A percentile compares a stretch with the other conserved stretches of the same genome.
Evolutionary conservation across 805 yeast species (phyloP).

Genomic region (Ogataea nitratoaversa): DNA sequence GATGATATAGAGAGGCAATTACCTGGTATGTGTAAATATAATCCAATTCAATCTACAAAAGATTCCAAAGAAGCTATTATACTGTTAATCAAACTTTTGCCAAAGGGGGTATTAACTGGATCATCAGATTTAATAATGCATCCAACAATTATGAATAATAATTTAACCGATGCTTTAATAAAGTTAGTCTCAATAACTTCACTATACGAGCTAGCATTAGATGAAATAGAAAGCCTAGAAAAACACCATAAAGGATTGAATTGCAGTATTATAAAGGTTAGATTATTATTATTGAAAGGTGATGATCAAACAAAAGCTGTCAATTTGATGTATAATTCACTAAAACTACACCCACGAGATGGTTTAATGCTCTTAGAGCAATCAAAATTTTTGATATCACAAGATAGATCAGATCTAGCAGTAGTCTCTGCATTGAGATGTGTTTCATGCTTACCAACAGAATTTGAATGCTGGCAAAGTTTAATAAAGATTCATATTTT

Average conservation of each 20-base stretch:
- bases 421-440: slow-evolving; percentile 54
- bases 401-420: slow-evolving; percentile 53
- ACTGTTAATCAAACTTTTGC: slow-evolving; percentile 40
- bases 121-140: slow-evolving; percentile 31
- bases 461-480: slow-evolving; percentile 67
- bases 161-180: slow-evolving; percentile 47
- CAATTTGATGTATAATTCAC: slow-evolving; percentile 35
- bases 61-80: slow-evolving; percentile 34
- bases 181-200: slow-evolving; percentile 37
- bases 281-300: slow-evolving; percentile 36
- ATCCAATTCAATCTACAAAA: slow-evolving; percentile 34
- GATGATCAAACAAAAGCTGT: slow-evolving; percentile 46
- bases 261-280: slow-evolving; percentile 37
- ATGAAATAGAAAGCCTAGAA: slow-evolving; percentile 28
- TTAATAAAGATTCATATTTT: slow-evolving; percentile 59
- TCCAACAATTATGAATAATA: slow-evolving; percentile 41
- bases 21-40: slow-evolving; percentile 55
- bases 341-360: slow-evolving; percentile 45
- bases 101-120: slow-evolving; percentile 46
- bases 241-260: slow-evolving; percentile 12
- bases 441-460: slow-evolving; percentile 68
- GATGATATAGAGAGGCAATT: slow-evolving; percentile 52
- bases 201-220: slow-evolving; percentile 37
- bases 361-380: slow-evolving; percentile 59
- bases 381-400: slow-evolving; percentile 55